Evolutionary conservation across 179 eudicot species (phyloP).

Genomic region (Vitellaria paradoxa): DNA sequence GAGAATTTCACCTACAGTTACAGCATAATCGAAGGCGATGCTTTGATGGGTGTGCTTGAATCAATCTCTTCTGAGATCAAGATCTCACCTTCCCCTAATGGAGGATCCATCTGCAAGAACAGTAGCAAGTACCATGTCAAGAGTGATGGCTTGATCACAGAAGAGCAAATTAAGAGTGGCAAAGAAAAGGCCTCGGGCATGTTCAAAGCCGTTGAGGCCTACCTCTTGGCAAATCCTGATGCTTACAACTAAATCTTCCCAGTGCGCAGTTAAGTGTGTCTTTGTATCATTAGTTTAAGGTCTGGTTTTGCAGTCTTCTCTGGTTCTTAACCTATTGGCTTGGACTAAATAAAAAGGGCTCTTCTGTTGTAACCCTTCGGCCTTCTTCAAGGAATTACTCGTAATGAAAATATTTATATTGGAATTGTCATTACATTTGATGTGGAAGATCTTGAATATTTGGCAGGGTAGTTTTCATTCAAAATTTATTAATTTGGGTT

Average conservation of each 20-base stretch:
- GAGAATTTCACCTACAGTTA: conserved; percentile 1
- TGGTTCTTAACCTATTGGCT: no score
- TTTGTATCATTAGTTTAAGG: no score
- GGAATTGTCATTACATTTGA: no score
- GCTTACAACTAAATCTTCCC: background rate
- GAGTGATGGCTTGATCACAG: conserved; percentile 8
- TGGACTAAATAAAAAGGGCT: no score
- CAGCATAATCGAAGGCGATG: conserved; percentile 32
- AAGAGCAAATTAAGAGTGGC: conserved; percentile 19
- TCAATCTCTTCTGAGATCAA: conserved; percentile 19
- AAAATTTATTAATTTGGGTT: no score
- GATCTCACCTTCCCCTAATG: conserved; percentile 20
- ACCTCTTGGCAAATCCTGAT: conserved; percentile 18
- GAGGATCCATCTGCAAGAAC: conserved; percentile 24
- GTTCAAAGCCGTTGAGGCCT: conserved; percentile 22
- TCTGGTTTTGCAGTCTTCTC: no score
- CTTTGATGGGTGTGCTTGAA: conserved; percentile 16
- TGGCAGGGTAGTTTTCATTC: no score
- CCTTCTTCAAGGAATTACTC: no score
- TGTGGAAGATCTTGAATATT: no score
- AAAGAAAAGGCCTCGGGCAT: conserved; percentile 11
- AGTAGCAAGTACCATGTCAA: conserved; percentile 18
- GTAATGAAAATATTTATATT: no score
- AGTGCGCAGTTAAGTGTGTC: no score
- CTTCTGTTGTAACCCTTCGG: no score